Evolutionary conservation across 108 stramenopile species (phyloP), one percentile per base, ranked within the genome.

Genomic region (Stephanodiscus minutulus): DNA sequence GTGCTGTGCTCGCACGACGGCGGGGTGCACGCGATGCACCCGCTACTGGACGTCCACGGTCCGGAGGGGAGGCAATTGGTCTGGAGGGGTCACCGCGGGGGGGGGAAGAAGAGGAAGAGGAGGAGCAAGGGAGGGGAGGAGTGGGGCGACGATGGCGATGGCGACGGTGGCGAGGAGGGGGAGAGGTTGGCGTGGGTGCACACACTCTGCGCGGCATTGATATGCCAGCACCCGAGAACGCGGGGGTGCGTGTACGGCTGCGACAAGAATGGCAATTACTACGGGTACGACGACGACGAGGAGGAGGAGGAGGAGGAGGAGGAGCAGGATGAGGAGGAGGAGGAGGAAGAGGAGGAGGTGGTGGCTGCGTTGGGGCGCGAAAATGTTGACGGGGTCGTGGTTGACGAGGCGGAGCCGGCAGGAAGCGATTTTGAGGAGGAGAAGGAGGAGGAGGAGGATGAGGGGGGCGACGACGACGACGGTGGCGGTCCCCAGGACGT

Each of bases 21-120:
- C 10, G 85, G 77, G 11, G 69, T 61, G 15, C 87, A 84, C 31
- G 85, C 87, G 12, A 88, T 88, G 87, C 87, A 86, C 68, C 83
- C 83, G 12, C 21, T 88, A 0, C 76, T 66, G 28, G 87, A 88
- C 55, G 63, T 72, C 6, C 59, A 77, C 44, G 85, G 85, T 9
- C 24, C 27, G 9, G 44, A 70, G 7, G 87, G 83, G 13, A 43
- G 77, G 50, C 87, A 88, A 24, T 43, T 74, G 17, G 56, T 84
- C 71, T 76, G 83, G 81, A 18, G 60, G 72, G n/a, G 54, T 31
- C 24, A 63, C 28, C 25, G 63, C 15, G 64, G 77, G 44, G 70
- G 82, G 1, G 29, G 69, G n/a, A 73, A 31, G 31, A 53, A 82
- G 18, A 59, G n/a, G 6, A 62, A 61, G 79, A 82, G 3, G 35